Conservation (phyloP, 805 yeast species). For the Suhomyces xylopsoci region DNA sequence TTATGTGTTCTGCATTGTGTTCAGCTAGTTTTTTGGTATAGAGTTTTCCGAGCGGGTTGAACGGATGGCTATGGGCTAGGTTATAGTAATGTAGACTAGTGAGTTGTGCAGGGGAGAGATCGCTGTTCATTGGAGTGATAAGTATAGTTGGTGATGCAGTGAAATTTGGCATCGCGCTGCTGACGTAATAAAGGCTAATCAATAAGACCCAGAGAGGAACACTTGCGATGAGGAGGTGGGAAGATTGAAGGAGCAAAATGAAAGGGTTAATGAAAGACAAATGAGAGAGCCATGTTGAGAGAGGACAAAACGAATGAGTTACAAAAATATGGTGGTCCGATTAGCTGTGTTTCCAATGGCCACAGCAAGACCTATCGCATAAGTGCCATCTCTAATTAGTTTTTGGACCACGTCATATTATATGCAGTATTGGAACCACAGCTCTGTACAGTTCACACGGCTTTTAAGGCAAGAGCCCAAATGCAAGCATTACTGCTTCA, state of each 20-base stretch:
- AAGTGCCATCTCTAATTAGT: background rate
- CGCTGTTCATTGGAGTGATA: background rate
- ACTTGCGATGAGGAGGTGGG: no score
- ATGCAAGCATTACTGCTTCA: background rate
- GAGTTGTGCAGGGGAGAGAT: slow-evolving; percentile 11
- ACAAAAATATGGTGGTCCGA: background rate
- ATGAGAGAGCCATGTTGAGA: no score
- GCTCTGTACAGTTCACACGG: background rate
- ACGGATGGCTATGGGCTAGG: slow-evolving; percentile 25
- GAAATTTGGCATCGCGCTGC: background rate
- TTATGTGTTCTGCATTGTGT: slow-evolving; percentile 20
- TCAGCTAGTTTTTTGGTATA: slow-evolving; percentile 22
- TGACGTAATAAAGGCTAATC: background rate
- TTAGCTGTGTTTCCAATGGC: background rate
- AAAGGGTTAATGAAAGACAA: no score
- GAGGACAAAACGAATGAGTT: no score
- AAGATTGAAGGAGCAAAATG: no score
- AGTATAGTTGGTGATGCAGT: background rate
- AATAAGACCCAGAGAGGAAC: no score
- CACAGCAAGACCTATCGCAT: background rate
- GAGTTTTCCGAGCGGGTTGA: slow-evolving; percentile 22
- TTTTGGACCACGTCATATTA: background rate
- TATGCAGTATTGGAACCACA: background rate
- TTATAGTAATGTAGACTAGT: slow-evolving; percentile 27
- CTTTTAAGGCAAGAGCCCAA: background rate